These are phyloP conservation scores for Circinella umbellata DNA, from an alignment of 371 early-diverging fungal genomes.

Conservation along the genomic window DNA sequence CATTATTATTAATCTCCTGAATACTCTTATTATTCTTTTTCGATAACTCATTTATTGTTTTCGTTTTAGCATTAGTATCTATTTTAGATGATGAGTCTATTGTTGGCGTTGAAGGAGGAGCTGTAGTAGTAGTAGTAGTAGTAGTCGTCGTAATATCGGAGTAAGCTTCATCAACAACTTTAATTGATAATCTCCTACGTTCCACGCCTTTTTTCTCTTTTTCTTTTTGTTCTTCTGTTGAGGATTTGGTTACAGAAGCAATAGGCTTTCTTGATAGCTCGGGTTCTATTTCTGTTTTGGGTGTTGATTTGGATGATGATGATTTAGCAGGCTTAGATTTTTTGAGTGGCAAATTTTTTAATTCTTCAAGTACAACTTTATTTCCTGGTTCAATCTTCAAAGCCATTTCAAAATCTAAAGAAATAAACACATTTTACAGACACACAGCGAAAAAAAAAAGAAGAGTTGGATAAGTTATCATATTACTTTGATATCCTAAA, in stretches of 20 bases:
- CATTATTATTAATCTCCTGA: background rate
- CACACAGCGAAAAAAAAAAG: too few relatives aligned
- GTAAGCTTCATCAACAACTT: conserved; percentile 35
- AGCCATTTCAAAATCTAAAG: conserved; percentile 68
- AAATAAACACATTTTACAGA: too few relatives aligned
- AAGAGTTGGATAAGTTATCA: background rate
- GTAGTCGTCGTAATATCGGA: background rate
- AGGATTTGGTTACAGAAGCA: background rate
- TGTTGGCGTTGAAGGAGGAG: background rate
- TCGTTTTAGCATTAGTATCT: background rate
- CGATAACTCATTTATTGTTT: background rate
- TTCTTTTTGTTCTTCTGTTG: conserved; percentile 1
- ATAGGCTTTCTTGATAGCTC: background rate
- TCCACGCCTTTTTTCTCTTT: conserved; percentile 13
- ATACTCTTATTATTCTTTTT: background rate
- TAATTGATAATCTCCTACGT: conserved; percentile 30
- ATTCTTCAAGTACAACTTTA: conserved; percentile 65
- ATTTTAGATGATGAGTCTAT: background rate
- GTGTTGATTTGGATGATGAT: background rate
- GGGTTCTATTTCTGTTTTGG: too few relatives aligned
- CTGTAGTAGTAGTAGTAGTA: background rate
- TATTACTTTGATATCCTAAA: background rate
- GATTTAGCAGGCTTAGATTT: background rate
- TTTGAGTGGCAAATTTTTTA: conserved; percentile 45
- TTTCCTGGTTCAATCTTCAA: conserved; percentile 74